Evolutionary conservation across 2,329 filamentous ascomycete genomes (phyloP).

Genomic region (Stenocarpella maydis): DNA sequence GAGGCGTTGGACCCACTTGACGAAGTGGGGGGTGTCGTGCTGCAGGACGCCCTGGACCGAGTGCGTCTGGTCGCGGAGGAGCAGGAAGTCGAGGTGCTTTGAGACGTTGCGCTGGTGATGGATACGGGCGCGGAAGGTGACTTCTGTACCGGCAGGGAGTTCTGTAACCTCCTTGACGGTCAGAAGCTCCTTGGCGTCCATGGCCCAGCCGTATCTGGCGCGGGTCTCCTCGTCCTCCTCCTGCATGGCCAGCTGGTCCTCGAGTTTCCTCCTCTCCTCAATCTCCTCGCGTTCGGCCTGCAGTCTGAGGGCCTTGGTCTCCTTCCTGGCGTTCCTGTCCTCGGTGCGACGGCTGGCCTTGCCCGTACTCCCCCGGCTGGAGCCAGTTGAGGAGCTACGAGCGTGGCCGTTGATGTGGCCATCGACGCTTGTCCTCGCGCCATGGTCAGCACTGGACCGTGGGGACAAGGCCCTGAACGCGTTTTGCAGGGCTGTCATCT

Average conservation of each 20-base stretch:
- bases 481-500: slow-evolving; percentile 35
- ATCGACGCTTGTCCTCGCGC: background rate
- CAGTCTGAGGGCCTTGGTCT: slow-evolving; percentile 38
- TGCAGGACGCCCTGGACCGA: slow-evolving; percentile 86
- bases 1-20: slow-evolving; percentile 87
- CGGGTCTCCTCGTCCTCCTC: slow-evolving; percentile 43
- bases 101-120: slow-evolving; percentile 85
- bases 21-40: slow-evolving; percentile 62
- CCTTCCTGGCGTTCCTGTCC: slow-evolving; percentile 46
- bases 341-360: slow-evolving; percentile 36
- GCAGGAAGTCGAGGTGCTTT: slow-evolving; percentile 82
- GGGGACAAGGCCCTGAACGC: slow-evolving; percentile 35
- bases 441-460: slow-evolving; percentile 29
- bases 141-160: slow-evolving; percentile 63
- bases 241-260: slow-evolving; percentile 44
- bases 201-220: slow-evolving; percentile 43
- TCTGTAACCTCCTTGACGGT: slow-evolving; percentile 58
- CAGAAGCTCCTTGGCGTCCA: slow-evolving; percentile 41
- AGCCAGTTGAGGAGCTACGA: slow-evolving; percentile 21
- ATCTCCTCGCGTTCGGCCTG: slow-evolving; percentile 40
- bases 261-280: slow-evolving; percentile 44
- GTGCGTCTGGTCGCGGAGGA: slow-evolving; percentile 83
- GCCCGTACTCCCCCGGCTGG: slow-evolving; percentile 12
- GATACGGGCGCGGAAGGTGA: slow-evolving; percentile 75
- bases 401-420: slow-evolving; percentile 1